A percentile compares a stretch with the other conserved stretches of the same genome.
Conservation (phyloP, 805 yeast genomes). For the Candida broadrunensis region DNA sequence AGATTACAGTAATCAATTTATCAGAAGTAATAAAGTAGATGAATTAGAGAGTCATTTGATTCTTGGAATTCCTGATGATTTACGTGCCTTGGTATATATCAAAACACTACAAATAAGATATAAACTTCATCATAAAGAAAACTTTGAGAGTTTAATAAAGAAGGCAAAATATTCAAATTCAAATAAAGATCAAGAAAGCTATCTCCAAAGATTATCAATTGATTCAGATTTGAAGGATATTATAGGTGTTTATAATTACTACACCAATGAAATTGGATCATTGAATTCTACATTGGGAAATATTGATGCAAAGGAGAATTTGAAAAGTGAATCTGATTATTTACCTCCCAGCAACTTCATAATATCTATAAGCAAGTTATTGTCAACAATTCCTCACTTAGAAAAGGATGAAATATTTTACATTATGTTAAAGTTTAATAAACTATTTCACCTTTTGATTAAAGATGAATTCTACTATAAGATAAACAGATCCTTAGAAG, state of each 20-base stretch:
- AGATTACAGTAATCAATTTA: conserved; percentile 4
- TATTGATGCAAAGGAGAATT: conserved; percentile 7
- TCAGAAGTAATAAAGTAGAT: conserved; percentile 1
- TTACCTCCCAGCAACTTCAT: conserved; percentile 19
- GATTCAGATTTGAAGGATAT: conserved; percentile 19
- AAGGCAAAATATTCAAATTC: conserved; percentile 16
- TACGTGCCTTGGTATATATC: conserved; percentile 30
- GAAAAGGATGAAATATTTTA: conserved; percentile 26
- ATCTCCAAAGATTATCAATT: conserved; percentile 13
- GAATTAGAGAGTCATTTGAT: conserved; percentile 20
- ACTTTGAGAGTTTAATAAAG: conserved; percentile 25
- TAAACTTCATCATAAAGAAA: conserved; percentile 24
- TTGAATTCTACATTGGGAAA: conserved; percentile 13
- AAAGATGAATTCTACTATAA: conserved; percentile 36
- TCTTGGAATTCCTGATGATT: conserved; percentile 27
- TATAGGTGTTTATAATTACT: conserved; percentile 29
- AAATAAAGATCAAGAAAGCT: conserved; percentile 9
- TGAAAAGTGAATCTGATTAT: conserved; percentile 1
- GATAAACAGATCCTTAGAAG: conserved; percentile 35
- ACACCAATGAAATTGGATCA: conserved; percentile 21
- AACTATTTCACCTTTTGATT: conserved; percentile 19
- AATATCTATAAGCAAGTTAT: conserved; percentile 14
- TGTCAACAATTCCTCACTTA: conserved; percentile 16
- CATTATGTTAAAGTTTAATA: conserved; percentile 31
- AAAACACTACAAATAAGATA: conserved; percentile 28